These are phyloP conservation scores for Magnaporthiopsis poae DNA, from an alignment of 2,329 filamentous ascomycete species.

Conservation along the genomic window DNA sequence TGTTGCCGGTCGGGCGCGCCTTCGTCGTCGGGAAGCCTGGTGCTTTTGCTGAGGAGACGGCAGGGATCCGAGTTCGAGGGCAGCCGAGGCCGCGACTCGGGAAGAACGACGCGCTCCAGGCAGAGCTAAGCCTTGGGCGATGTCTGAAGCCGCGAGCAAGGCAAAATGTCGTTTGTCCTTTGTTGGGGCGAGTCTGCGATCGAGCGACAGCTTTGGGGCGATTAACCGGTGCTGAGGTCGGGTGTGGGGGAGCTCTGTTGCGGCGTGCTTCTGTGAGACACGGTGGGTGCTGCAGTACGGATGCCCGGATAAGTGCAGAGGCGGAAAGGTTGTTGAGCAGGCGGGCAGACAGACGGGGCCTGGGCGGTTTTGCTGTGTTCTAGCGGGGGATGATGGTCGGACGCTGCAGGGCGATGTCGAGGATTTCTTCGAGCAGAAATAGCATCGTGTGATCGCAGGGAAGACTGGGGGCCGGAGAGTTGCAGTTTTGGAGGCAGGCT, in stretches of 20 bases:
- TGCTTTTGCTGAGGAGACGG: background rate
- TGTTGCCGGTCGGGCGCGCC: slow-evolving; percentile 13
- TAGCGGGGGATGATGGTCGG: slow-evolving; percentile 6
- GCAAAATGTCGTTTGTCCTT: background rate
- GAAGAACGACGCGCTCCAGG: background rate
- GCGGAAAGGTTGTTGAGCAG: background rate
- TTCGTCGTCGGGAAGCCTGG: background rate
- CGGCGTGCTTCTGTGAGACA: background rate
- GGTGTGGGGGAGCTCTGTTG: background rate
- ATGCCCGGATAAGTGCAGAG: background rate
- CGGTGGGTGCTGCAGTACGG: background rate
- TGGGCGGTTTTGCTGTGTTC: background rate
- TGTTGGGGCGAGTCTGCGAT: background rate
- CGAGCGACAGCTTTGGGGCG: background rate
- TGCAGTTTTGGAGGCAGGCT: background rate
- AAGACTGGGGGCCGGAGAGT: background rate
- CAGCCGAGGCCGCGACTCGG: background rate
- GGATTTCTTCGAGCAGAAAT: slow-evolving; percentile 5
- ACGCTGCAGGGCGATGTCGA: slow-evolving; percentile 5
- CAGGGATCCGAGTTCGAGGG: background rate
- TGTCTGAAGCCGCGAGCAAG: background rate
- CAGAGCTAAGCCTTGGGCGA: background rate
- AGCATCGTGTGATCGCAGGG: slow-evolving; percentile 4
- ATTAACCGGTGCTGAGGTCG: background rate
- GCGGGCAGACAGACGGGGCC: background rate